A percentile compares a stretch with the other conserved stretches of the same genome.
These are phyloP conservation scores for Fusarium sp. DNA, from an alignment of 2,329 filamentous ascomycete genomes.

Conservation along the genomic window DNA sequence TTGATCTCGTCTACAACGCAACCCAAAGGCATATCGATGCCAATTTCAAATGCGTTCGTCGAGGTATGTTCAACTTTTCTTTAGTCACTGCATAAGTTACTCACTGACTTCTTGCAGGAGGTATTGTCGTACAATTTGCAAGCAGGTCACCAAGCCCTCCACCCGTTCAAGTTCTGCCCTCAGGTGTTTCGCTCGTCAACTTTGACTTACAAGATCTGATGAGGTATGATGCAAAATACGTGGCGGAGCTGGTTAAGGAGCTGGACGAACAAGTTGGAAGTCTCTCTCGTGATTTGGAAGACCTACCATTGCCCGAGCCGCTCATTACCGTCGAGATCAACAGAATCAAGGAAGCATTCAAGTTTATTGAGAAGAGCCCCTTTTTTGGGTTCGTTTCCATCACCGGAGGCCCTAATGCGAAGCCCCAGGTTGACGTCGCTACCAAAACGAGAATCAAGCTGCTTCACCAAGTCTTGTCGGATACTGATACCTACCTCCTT, in stretches of 20 bases:
- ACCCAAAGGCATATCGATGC: constrained; percentile 53
- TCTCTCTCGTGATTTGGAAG: neutral
- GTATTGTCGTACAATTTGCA: constrained; percentile 51
- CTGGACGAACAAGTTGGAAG: constrained; percentile 23
- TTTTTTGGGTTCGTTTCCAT: constrained; percentile 44
- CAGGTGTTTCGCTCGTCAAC: constrained; percentile 48
- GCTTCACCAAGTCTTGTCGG: constrained; percentile 51
- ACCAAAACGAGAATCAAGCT: constrained; percentile 38
- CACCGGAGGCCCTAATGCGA: constrained; percentile 8
- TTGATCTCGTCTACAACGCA: constrained; percentile 62
- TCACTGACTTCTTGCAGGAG: constrained; percentile 46
- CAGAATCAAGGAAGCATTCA: constrained; percentile 46
- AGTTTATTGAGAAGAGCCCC: constrained; percentile 44
- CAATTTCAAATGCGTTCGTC: constrained; percentile 53
- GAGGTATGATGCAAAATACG: constrained; percentile 49
- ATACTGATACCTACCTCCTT: constrained; percentile 64
- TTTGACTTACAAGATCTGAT: constrained; percentile 53
- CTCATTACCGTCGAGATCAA: constrained; percentile 37
- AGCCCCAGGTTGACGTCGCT: constrained; percentile 41
- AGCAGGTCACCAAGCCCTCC: constrained; percentile 39
- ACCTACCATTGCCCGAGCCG: neutral
- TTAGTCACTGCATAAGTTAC: neutral
- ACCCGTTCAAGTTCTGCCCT: constrained; percentile 17
- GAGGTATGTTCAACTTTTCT: constrained; percentile 48
- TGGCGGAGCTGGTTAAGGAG: constrained; percentile 47